Conservation (phyloP, 768 basidiomycete species). For the Boletales sp. region DNA sequence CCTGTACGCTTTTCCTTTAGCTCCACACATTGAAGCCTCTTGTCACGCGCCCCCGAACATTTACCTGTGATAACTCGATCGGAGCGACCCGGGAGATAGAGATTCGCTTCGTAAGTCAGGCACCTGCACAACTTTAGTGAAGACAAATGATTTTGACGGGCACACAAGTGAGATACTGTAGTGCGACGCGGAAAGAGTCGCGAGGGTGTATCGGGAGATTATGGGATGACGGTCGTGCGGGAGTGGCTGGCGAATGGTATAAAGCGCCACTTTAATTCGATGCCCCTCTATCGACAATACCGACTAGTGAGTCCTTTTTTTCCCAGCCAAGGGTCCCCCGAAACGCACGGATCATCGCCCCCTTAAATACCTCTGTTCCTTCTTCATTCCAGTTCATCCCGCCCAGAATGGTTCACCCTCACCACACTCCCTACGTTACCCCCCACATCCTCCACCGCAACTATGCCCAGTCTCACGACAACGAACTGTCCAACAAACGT, state of each 20-base stretch:
- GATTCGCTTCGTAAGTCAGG: no score
- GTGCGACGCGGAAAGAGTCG: conserved; percentile 17
- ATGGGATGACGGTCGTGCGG: conserved; percentile 27
- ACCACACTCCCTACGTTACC: conserved; percentile 81
- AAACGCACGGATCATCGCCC: conserved; percentile 25
- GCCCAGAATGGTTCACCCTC: conserved; percentile 59
- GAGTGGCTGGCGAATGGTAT: conserved; percentile 24
- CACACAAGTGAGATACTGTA: neutral
- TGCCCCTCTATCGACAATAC: conserved; percentile 7
- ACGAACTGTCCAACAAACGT: conserved; percentile 59
- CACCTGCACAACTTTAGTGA: neutral
- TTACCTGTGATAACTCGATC: neutral
- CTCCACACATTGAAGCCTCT: no score
- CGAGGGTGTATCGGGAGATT: conserved; percentile 23
- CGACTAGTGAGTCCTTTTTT: conserved; percentile 17
- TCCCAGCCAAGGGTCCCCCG: conserved; percentile 9
- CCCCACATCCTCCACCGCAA: conserved; percentile 86
- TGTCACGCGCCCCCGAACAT: no score
- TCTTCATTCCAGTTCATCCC: neutral
- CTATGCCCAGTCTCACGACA: conserved; percentile 73
- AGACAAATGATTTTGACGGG: neutral
- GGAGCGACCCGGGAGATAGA: neutral
- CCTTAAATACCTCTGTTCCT: conserved; percentile 5
- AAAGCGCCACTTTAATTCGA: conserved; percentile 16
- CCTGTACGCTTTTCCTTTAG: no score